A percentile compares a stretch with the other conserved stretches of the same genome.
Evolutionary conservation across 2,329 filamentous ascomycete species (phyloP).

Genomic region (Venturia pyrina): DNA sequence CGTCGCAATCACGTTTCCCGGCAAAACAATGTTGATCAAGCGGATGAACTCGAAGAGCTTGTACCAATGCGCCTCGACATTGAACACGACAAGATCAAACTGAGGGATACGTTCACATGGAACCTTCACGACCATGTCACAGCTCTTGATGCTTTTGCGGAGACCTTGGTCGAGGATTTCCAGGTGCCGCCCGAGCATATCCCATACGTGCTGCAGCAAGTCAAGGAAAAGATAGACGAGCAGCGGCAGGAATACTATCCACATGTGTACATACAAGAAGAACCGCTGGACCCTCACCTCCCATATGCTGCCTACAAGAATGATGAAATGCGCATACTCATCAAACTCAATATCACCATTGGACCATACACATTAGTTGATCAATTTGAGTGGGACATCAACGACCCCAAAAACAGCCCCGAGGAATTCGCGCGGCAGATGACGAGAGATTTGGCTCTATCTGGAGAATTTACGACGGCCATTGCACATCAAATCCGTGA

Average conservation of each 20-base stretch:
- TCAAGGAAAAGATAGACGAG: slow-evolving; percentile 69
- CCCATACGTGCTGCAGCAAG: slow-evolving; percentile 49
- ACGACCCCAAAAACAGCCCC: slow-evolving; percentile 84
- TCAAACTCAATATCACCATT: slow-evolving; percentile 97
- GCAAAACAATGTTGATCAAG: slow-evolving; percentile 75
- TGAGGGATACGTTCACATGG: slow-evolving; percentile 97
- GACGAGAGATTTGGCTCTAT: slow-evolving; percentile 80
- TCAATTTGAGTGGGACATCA: slow-evolving; percentile 99
- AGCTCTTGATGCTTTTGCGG: slow-evolving; percentile 69
- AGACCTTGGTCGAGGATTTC: slow-evolving; percentile 81
- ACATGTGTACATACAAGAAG: slow-evolving; percentile 80
- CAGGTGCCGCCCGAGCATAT: slow-evolving; percentile 60
- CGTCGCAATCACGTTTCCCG: slow-evolving; percentile 62
- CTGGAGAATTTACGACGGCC: slow-evolving; percentile 91
- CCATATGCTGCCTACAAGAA: slow-evolving; percentile 96
- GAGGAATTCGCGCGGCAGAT: slow-evolving; percentile 89
- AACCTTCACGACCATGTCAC: slow-evolving; percentile 88
- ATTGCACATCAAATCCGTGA: slow-evolving; percentile 97
- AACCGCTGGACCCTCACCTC: slow-evolving; percentile 77
- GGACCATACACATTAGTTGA: slow-evolving; percentile 88
- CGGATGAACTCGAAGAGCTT: slow-evolving; percentile 82
- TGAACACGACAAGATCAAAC: slow-evolving; percentile 88
- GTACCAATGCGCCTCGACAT: slow-evolving; percentile 88
- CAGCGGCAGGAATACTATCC: slow-evolving; percentile 92
- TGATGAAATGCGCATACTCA: slow-evolving; percentile 92